Evolutionary conservation across 176 grass and related monocot species (phyloP), one percentile per base, ranked within the genome.

Genomic region (Triticum urartu): DNA sequence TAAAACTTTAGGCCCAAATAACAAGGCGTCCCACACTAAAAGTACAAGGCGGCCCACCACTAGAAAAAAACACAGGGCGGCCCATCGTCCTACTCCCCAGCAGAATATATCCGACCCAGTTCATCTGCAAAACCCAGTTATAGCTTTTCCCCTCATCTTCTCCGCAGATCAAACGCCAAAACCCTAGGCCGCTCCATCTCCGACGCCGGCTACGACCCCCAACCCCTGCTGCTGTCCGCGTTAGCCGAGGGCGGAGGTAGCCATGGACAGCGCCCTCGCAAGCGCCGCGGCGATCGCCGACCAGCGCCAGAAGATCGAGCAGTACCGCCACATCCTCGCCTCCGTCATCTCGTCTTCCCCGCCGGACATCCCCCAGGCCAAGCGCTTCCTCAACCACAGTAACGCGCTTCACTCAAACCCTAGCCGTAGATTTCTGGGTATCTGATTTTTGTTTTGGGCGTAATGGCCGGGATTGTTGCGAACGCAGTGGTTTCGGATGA

Each of bases 361-460:
- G 50, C 88, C 90, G 77, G 90, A 96, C 76, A 90, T 94, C 87
- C 76, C 97, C 28, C 92, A 96, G 84, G 93, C 94, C 82, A 99
- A 96, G 89, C 90, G 94, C 52, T 99, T 99, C 85, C 91, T 99
- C 58, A 92, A 93, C 80, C 97, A 99, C 85, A 99, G 97, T 99
- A 96, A 72, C 28, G 21, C 12, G 15, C 88, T 34, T 8, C 67
- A 10, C 80, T 75, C 20, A 4, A 74, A 40, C 34, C 36, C 60
- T 74, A 64, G 3, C 11, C 0, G 0, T 28, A 10, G 7, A 21
- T n/a, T n/a, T 20, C 15, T 4, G 0, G 9, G 0, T 32, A 43
- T 47, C 22, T 67, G 42, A 14, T 11, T 80, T 79, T 34, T 26
- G 17, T 21, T 11, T 21, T 48, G 62, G 17, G 61, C 18, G 3